Conservation (phyloP, 805 yeast species). For the Candida incommunis region DNA sequence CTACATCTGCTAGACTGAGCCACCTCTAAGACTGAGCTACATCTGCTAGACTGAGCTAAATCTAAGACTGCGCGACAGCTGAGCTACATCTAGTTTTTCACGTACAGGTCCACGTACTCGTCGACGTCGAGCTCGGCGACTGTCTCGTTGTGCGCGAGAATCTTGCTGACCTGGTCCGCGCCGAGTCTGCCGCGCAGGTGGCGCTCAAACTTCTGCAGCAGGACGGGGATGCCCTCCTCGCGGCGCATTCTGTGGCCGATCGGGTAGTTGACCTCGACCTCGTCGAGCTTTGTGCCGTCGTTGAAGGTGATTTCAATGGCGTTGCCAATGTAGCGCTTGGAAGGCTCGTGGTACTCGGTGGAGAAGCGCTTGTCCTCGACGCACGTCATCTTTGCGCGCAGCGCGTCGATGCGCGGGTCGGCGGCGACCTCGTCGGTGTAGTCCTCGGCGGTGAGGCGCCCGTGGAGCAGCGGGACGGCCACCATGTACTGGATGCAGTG, state of each 20-base stretch:
- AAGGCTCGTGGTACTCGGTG: conserved; percentile 40
- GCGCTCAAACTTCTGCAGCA: conserved; percentile 35
- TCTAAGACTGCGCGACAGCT: too few species aligned
- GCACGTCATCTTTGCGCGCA: conserved; percentile 41
- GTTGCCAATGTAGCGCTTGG: conserved; percentile 43
- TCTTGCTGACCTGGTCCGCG: conserved; percentile 24
- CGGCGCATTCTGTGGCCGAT: conserved; percentile 46
- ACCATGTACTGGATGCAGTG: conserved; percentile 54
- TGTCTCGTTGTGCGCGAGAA: conserved; percentile 23
- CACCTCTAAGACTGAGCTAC: too few species aligned
- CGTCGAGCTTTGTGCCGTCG: conserved; percentile 40
- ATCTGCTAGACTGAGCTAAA: too few species aligned
- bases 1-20: too few species aligned
- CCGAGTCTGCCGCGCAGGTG: conserved; percentile 35
- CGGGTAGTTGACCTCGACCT: conserved; percentile 41
- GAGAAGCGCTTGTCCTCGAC: conserved; percentile 36
- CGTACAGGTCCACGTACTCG: conserved; percentile 32
- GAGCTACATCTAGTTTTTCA: conserved; percentile 16
- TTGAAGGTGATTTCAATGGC: conserved; percentile 35
- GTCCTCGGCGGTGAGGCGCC: conserved; percentile 44
- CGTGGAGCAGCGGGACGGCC: conserved; percentile 41
- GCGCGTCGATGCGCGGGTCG: conserved; percentile 36
- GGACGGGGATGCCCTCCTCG: conserved; percentile 43
- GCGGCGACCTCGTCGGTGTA: conserved; percentile 37
- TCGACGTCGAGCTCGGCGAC: conserved; percentile 32